These are phyloP conservation scores for Ligustrum vulgare DNA, from an alignment of 257 asterid genomes.

Conservation along the genomic window DNA sequence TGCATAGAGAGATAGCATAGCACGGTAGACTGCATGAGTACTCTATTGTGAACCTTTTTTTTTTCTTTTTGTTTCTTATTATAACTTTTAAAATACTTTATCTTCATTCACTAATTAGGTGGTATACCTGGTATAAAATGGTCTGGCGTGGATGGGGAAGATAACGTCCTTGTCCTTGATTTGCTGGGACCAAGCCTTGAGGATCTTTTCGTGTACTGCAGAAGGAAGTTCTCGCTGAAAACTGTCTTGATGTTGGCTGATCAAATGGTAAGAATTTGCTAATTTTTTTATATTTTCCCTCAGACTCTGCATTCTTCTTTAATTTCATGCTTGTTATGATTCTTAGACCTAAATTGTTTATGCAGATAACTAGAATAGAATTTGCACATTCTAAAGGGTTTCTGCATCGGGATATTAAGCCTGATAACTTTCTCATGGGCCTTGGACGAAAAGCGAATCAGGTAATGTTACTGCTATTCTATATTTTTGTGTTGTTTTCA, in stretches of 20 bases:
- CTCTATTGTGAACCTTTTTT: not conserved
- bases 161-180: slow-evolving; percentile 85
- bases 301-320: not conserved
- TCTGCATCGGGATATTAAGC: slow-evolving; percentile 92
- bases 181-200: slow-evolving; percentile 94
- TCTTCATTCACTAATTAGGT: slow-evolving; percentile 42
- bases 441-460: slow-evolving; percentile 98
- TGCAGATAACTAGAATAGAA: slow-evolving; percentile 81
- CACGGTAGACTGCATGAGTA: not conserved
- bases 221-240: slow-evolving; percentile 85
- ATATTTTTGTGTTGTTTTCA: slow-evolving; percentile 9
- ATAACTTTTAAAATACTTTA: not conserved
- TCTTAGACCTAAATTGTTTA: slow-evolving; percentile 14
- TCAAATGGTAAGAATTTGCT: slow-evolving; percentile 70
- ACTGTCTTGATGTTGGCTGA: slow-evolving; percentile 92
- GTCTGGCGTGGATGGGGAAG: slow-evolving; percentile 94
- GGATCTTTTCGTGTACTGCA: slow-evolving; percentile 91
- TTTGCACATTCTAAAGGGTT: slow-evolving; percentile 92
- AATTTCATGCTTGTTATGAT: slow-evolving; percentile 19
- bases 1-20: not conserved
- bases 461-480: slow-evolving; percentile 41
- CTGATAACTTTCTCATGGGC: slow-evolving; percentile 98
- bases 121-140: slow-evolving; percentile 86
- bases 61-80: slow-evolving; percentile 9
- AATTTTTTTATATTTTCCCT: not conserved